Evolutionary conservation across 768 basidiomycete species (phyloP).

Genomic region (Leccinum disarticulatum): DNA sequence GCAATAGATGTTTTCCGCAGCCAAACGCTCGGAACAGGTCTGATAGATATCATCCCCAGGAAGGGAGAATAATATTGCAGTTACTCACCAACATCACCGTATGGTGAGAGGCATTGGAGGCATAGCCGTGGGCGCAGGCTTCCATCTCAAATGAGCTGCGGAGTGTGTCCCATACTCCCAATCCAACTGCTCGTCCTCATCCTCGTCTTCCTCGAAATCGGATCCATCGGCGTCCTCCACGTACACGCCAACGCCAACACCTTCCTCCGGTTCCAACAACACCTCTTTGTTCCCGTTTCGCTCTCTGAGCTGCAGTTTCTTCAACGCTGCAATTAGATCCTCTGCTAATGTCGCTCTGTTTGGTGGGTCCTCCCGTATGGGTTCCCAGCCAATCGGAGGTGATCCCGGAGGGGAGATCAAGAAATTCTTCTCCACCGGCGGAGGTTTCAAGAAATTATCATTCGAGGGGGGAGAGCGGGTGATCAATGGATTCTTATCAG

Average conservation of each 20-base stretch:
- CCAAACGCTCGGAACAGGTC: slow-evolving; percentile 72
- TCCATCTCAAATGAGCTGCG: slow-evolving; percentile 54
- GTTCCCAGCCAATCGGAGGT: slow-evolving; percentile 97
- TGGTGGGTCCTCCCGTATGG: slow-evolving; percentile 85
- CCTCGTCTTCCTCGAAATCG: slow-evolving; percentile 26
- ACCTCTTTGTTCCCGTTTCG: slow-evolving; percentile 47
- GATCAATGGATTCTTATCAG: slow-evolving; percentile 65
- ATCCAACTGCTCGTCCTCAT: slow-evolving; percentile 33
- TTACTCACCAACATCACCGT: slow-evolving; percentile 28
- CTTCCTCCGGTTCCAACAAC: slow-evolving; percentile 66
- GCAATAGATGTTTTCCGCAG: slow-evolving; percentile 68
- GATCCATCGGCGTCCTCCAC: slow-evolving; percentile 68
- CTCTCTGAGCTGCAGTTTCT: slow-evolving; percentile 60
- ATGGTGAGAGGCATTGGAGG: slow-evolving; percentile 45
- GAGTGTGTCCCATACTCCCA: slow-evolving; percentile 60
- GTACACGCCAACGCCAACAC: slow-evolving; percentile 72
- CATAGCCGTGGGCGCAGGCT: slow-evolving; percentile 51
- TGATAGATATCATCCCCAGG: slow-evolving; percentile 64
- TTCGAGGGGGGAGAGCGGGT: slow-evolving; percentile 32
- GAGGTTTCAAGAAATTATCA: slow-evolving; percentile 58
- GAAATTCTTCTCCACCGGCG: slow-evolving; percentile 87
- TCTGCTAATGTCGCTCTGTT: slow-evolving; percentile 81
- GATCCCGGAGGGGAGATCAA: slow-evolving; percentile 97
- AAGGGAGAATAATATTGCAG: slow-evolving; percentile 6
- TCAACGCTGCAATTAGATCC: slow-evolving; percentile 81